Conservation (phyloP, 495 filamentous ascomycete species). For the Talaromyces liani region DNA sequence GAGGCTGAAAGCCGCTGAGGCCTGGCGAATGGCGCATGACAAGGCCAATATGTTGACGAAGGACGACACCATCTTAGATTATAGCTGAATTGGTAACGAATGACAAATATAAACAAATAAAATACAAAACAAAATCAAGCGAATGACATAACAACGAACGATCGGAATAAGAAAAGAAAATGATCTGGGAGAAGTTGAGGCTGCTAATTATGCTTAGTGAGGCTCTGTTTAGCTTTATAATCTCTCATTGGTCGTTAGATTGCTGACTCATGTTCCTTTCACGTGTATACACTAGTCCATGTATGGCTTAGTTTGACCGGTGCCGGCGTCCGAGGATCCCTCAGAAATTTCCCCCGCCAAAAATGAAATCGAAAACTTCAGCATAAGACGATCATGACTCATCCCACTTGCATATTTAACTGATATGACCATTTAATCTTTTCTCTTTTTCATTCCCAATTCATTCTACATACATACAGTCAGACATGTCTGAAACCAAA, state of each 20-base stretch:
- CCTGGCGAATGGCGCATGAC: slow-evolving; percentile 13
- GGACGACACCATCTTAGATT: slow-evolving; percentile 1
- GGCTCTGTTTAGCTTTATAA: background rate
- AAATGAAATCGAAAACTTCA: background rate
- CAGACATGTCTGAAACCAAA: background rate
- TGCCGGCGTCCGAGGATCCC: background rate
- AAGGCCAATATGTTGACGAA: slow-evolving; percentile 13
- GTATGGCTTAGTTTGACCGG: background rate
- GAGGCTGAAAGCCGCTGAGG: slow-evolving; percentile 18
- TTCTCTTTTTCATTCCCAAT: background rate
- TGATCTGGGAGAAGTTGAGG: background rate
- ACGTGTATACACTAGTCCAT: background rate
- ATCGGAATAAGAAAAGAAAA: background rate
- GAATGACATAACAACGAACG: background rate
- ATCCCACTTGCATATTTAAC: background rate
- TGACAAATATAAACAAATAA: background rate
- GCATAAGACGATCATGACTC: background rate
- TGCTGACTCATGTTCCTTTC: background rate
- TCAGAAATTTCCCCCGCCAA: background rate
- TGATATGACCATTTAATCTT: background rate
- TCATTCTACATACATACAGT: background rate
- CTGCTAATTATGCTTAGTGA: background rate
- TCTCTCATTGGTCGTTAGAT: background rate
- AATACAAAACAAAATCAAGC: background rate
- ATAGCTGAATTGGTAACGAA: background rate